These are phyloP conservation scores for Gyromitra esculenta DNA, from an alignment of 2,329 filamentous ascomycete genomes.

Conservation along the genomic window DNA sequence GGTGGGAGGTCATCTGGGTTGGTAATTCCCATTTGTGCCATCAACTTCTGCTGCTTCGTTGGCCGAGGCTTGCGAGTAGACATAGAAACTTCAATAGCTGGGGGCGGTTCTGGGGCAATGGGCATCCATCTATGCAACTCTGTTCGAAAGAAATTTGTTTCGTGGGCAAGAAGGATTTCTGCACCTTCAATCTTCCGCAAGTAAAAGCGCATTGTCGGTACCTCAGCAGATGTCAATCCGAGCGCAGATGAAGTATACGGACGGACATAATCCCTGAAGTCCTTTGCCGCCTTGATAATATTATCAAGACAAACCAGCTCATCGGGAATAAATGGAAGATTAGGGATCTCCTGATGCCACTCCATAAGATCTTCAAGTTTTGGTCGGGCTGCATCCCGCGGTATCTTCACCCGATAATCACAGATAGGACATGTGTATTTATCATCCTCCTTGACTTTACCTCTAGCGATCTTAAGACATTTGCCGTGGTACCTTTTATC, in stretches of 20 bases:
- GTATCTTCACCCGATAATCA: conserved; percentile 96
- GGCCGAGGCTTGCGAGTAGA: conserved; percentile 95
- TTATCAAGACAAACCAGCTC: conserved; percentile 87
- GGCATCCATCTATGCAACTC: conserved; percentile 95
- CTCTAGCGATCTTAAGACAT: conserved; percentile 94
- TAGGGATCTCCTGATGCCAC: conserved; percentile 83
- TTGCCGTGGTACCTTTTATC: conserved; percentile 88
- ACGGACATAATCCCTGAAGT: conserved; percentile 83
- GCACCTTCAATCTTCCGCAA: conserved; percentile 96
- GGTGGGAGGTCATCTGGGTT: conserved; percentile 91
- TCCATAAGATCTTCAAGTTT: conserved; percentile 88
- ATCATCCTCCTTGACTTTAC: conserved; percentile 97
- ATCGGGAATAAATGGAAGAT: conserved; percentile 91
- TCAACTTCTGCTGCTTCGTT: conserved; percentile 95
- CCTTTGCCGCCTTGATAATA: conserved; percentile 84
- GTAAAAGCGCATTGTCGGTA: conserved; percentile 91
- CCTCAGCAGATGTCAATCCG: conserved; percentile 81
- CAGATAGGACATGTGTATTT: conserved; percentile 99
- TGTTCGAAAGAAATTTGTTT: conserved; percentile 98
- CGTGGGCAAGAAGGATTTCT: conserved; percentile 86
- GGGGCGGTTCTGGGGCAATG: conserved; percentile 84
- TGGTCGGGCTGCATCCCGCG: conserved; percentile 91
- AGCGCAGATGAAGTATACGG: conserved; percentile 80
- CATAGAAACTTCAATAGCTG: conserved; percentile 83
- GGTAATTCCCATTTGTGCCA: conserved; percentile 86